phyloP scores from a whole-genome alignment of 1,284 basidiomycete genomes.

The Puccinia polysora region DNA sequence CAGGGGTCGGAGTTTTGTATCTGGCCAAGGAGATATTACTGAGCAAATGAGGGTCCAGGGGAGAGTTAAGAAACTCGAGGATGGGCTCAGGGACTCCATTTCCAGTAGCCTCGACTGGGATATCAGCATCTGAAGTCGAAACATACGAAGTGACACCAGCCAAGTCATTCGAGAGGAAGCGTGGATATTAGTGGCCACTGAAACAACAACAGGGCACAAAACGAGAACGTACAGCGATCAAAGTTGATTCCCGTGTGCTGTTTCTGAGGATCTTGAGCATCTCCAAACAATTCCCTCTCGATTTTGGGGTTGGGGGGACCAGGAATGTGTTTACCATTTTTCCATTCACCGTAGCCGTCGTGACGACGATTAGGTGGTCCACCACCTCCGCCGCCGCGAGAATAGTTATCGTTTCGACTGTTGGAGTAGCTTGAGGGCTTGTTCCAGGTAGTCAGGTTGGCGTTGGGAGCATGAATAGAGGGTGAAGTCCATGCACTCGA shows the following conservation, averaged over 20 bases:
- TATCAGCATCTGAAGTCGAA: constrained; percentile 68
- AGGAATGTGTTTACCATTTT: constrained; percentile 76
- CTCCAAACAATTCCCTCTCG: constrained; percentile 95
- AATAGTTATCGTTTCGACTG: constrained; percentile 31
- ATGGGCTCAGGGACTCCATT: constrained; percentile 91
- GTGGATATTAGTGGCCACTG: too few species aligned
- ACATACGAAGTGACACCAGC: not conserved
- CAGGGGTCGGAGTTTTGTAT: constrained; percentile 92
- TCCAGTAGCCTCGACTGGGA: constrained; percentile 97
- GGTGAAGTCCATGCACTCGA: constrained; percentile 33
- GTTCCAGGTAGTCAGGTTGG: constrained; percentile 42
- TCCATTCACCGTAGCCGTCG: constrained; percentile 69
- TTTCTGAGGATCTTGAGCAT: constrained; percentile 65
- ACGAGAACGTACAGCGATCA: constrained; percentile 67
- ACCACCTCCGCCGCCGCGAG: constrained; percentile 28
- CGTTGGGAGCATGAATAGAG: constrained; percentile 44
- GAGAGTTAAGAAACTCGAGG: constrained; percentile 76
- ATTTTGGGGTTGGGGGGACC: constrained; percentile 76
- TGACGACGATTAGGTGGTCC: constrained; percentile 49
- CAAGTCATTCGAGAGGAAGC: not conserved
- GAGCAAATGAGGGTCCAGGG: constrained; percentile 84
- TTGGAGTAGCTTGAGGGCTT: constrained; percentile 30
- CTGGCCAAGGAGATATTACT: constrained; percentile 90
- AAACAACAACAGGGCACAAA: too few species aligned
- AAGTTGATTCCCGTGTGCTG: constrained; percentile 99